phyloP scores from a whole-genome alignment of 345 rosid species.

The Populus deltoides region DNA sequence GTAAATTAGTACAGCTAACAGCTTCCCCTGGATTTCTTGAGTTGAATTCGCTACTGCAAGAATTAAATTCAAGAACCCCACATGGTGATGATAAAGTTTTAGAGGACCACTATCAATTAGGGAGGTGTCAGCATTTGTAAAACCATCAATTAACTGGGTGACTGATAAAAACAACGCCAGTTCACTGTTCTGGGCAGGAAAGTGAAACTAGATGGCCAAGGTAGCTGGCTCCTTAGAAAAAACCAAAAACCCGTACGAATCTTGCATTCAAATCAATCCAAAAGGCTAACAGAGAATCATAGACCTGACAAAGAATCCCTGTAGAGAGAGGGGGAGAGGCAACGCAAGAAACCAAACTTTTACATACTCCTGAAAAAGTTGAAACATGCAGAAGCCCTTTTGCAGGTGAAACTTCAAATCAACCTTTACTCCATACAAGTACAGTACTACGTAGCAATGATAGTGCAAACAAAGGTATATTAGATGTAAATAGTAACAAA shows the following conservation, averaged over 20 bases:
- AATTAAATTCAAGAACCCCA: not conserved
- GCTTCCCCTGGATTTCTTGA: not conserved
- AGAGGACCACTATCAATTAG: not conserved
- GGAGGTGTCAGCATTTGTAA: not conserved
- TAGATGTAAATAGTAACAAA: too few relatives aligned
- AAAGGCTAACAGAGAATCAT: slow-evolving; percentile 1
- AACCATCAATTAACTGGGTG: not conserved
- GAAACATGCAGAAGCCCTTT: not conserved
- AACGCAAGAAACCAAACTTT: slow-evolving; percentile 4
- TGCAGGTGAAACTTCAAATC: slow-evolving; percentile 12
- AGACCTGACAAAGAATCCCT: slow-evolving; percentile 16
- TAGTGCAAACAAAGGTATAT: not conserved
- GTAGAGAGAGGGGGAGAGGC: not conserved
- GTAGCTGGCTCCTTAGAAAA: not conserved
- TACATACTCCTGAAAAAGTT: not conserved
- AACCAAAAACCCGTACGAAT: slow-evolving; percentile 1
- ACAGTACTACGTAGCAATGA: not conserved
- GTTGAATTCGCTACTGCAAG: not conserved
- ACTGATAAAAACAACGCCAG: not conserved
- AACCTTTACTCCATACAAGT: not conserved
- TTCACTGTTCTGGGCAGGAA: not conserved
- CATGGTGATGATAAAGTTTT: not conserved
- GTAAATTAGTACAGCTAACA: not conserved
- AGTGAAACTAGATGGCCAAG: not conserved
- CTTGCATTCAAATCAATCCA: slow-evolving; percentile 10